Base-by-base conservation (phyloP, 345 rosid species). In the Hirschfeldia incana region DNA sequence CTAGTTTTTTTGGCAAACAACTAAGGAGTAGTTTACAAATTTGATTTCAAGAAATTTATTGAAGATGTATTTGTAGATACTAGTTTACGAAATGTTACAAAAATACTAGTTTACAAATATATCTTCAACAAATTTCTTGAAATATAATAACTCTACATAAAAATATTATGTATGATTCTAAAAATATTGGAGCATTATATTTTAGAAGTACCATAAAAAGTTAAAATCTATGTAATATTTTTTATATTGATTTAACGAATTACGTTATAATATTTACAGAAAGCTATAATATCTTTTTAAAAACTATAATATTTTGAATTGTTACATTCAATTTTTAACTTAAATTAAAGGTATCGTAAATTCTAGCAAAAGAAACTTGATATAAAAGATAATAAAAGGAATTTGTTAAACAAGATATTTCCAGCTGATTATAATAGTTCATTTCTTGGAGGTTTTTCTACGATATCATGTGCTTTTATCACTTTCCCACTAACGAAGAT, bases 401-500 rank as follows among this genome's bases (percentile, higher is more conserved):
- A 57, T 17, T 17, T 57, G 46, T 11, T 0, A 64, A 65, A 26
- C 17, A 5, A 34, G 15, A 65, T 53, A 53, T 74, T 74, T 26
- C 5, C 11, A 53, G 37, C 37, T 51, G 55, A 0, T 51, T 34
- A 34, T 26, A 74, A 12, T 53, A 51, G 12, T 36, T 33, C 2
- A 21, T 65, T 65, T 65, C 33, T 66, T 28, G 2, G 37, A 27
- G 66, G 11, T 42, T 59, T 67, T 42, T 28, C 1, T 21, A 28
- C 21, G n/a, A 27, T 10, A 36, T 27, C 11, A 49, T 44, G 34
- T 69, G 26, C 4, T 28, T 37, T 34, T 16, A 5, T 51, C 30
- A 55, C 12, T 37, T 77, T 70, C 21, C 68, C 65, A 55, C 51
- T 44, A 73, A 78, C 13, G 59, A 15, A 17, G 36, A 36, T 30